A percentile compares a stretch with the other conserved stretches of the same genome.
Conservation (phyloP, 129 eudicot genomes). For the Artemisia argyi region DNA sequence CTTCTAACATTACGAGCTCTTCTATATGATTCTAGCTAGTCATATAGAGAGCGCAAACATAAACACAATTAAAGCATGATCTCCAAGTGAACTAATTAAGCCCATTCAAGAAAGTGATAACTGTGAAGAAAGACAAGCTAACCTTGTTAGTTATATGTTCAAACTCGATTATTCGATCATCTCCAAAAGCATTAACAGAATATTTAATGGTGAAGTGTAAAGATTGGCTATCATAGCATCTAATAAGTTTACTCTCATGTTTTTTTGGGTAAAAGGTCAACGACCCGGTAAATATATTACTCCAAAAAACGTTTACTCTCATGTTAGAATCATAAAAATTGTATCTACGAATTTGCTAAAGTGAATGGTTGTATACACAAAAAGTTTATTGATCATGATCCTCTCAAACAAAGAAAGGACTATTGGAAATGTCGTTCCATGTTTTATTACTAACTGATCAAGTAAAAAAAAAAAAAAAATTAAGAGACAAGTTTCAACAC, state of each 20-base stretch:
- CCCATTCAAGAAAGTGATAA: background rate
- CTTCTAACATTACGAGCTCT: background rate
- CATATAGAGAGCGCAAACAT: background rate
- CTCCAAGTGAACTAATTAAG: background rate
- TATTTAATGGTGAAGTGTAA: background rate
- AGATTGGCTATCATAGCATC: background rate
- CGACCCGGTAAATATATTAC: too few relatives aligned
- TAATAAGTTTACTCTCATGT: background rate
- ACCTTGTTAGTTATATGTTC: background rate
- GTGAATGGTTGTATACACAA: background rate
- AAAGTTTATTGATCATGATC: too few relatives aligned
- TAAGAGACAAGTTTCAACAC: too few relatives aligned
- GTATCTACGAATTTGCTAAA: background rate
- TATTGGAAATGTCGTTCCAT: too few relatives aligned
- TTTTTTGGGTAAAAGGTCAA: too few relatives aligned
- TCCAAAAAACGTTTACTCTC: too few relatives aligned
- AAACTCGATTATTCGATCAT: background rate
- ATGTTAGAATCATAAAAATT: background rate
- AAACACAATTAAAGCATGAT: background rate
- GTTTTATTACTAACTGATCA: too few relatives aligned
- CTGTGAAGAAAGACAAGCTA: background rate
- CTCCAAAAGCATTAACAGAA: background rate
- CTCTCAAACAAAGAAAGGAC: too few relatives aligned
- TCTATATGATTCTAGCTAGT: background rate
- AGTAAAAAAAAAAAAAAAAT: too few relatives aligned